Evolutionary conservation across 257 asterid species (phyloP).

Genomic region (Solanum pennellii): DNA sequence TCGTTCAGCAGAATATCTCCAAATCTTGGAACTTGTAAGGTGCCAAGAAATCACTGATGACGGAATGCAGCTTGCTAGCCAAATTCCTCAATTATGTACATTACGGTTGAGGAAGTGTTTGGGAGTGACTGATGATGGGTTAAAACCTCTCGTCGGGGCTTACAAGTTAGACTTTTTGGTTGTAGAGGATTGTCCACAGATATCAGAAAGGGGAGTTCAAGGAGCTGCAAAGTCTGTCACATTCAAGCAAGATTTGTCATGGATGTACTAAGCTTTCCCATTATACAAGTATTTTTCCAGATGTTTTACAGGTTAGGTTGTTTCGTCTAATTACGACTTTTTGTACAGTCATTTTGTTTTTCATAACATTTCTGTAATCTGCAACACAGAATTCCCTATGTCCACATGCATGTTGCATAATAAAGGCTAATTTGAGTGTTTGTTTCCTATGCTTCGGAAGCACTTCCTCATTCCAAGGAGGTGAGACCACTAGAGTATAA

Average conservation of each 20-base stretch:
- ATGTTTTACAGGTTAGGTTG: neutral
- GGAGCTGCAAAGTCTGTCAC: slow-evolving; percentile 49
- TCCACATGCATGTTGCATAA: neutral
- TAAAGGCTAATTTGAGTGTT: neutral
- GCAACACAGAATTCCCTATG: neutral
- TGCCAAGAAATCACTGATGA: slow-evolving; percentile 86
- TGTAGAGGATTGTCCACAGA: slow-evolving; percentile 79
- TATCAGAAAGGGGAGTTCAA: slow-evolving; percentile 57
- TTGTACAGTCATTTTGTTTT: neutral
- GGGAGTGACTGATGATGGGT: slow-evolving; percentile 65
- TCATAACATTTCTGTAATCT: neutral
- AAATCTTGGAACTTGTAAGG: slow-evolving; percentile 43
- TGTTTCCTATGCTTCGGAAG: neutral
- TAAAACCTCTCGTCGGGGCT: slow-evolving; percentile 45
- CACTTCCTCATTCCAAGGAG: no score
- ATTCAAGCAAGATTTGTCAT: slow-evolving; percentile 66
- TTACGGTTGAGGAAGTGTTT: slow-evolving; percentile 55
- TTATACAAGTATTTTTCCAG: neutral
- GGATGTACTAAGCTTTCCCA: slow-evolving; percentile 45
- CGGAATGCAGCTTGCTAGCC: slow-evolving; percentile 50
- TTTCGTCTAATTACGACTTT: neutral
- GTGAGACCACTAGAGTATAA: no score
- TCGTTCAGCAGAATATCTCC: slow-evolving; percentile 43
- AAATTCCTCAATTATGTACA: slow-evolving; percentile 31
- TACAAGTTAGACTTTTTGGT: slow-evolving; percentile 33